Base-by-base conservation (phyloP, 352 stramenopile species). In the Phytophthora lateralis region DNA sequence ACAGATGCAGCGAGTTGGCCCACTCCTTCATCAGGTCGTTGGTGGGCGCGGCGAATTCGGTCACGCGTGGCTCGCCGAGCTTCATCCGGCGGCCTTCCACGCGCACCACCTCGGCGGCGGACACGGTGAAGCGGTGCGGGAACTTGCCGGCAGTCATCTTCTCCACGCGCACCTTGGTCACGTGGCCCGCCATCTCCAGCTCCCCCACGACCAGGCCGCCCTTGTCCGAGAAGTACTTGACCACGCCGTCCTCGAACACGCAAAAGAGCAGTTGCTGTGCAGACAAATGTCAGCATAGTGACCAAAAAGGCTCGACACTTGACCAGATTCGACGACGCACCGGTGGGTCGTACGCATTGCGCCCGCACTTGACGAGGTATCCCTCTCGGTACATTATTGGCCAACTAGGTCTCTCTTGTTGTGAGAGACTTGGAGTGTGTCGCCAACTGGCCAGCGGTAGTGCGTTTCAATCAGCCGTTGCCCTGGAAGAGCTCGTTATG, bases 11-110 rank as follows among this genome's bases (percentile, higher is more conserved):
- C 42, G 84, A 75, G 64, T 93, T 93, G 54, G 84, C 84, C 84
- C 84, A 93, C 63, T 93, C 84, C 68, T 91, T 93, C 84, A 93
- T 93, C 5, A 93, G 67, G 62, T 89, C 82, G 39, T 87, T 80
- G 6, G 64, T 87, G 0, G 84, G 80, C 20, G 84, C 84, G 9
- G 82, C 81, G 42, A 93, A 90, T 53, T 93, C 84, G 2, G 84
- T 80, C 50, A 80, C 53, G 15, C 70, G 69, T 11, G 80, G 66
- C 51, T 93, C 82, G 20, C 78, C 78, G 24, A 93, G 71, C 61
- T 90, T 89, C 78, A 93, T 93, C 29, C 76, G 76, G 21, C 84
- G 84, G 39, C 82, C 84, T 76, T 93, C 84, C 43, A 93, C 76
- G 26, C 82, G 82, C 44, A 91, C 55, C 21, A 93, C 84, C 41